Conservation (phyloP, 257 asterid genomes). For the Nyctanthes arbortristis region DNA sequence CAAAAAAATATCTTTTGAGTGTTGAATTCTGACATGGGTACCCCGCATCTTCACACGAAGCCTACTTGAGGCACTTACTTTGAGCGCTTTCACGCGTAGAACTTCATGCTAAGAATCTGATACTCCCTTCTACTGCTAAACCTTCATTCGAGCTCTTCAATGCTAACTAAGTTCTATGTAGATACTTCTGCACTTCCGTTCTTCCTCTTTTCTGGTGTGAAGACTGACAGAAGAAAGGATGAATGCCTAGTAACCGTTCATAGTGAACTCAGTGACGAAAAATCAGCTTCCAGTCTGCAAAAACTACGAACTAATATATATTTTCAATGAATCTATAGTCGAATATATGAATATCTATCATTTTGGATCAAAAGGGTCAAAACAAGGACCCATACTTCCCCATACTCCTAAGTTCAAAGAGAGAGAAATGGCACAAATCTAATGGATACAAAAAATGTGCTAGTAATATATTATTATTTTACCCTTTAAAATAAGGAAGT, state of each 20-base stretch:
- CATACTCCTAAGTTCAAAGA: background rate
- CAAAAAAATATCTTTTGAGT: too few species aligned
- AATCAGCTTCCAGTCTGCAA: background rate
- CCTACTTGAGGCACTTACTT: too few species aligned
- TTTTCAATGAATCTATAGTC: background rate
- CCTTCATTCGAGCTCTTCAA: too few species aligned
- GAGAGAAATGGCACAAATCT: background rate
- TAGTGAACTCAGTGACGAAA: background rate
- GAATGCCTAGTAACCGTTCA: too few species aligned
- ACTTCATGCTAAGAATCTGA: too few species aligned
- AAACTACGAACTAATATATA: background rate
- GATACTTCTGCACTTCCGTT: too few species aligned
- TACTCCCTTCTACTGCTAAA: too few species aligned
- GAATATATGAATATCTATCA: background rate
- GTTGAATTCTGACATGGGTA: too few species aligned
- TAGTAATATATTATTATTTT: background rate
- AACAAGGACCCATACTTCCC: background rate
- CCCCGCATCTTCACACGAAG: too few species aligned
- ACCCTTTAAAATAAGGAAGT: background rate
- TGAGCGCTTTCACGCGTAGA: too few species aligned
- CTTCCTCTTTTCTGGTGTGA: too few species aligned
- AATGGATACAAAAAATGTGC: background rate
- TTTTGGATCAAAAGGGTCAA: background rate
- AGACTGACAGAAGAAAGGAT: conserved; percentile 13
- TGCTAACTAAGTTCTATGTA: too few species aligned